phyloP scores from a whole-genome alignment of 495 filamentous ascomycete genomes.

The Aspergillus olivimuriae region DNA sequence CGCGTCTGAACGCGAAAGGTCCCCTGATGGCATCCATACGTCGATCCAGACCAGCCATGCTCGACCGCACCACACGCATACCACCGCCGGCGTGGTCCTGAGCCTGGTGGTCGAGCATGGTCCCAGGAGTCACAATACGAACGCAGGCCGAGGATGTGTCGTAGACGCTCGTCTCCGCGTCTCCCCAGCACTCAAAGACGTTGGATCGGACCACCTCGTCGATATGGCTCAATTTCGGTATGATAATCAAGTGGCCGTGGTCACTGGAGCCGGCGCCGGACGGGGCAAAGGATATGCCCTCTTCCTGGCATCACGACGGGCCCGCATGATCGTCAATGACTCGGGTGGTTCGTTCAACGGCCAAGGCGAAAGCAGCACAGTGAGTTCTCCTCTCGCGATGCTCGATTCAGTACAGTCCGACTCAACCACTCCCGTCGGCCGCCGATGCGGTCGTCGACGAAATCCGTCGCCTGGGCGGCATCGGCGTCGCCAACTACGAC shows the following conservation, averaged over 20 bases:
- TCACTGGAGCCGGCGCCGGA: neutral
- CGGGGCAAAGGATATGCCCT: neutral
- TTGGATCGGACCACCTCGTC: neutral
- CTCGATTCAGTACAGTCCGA: neutral
- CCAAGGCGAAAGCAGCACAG: neutral
- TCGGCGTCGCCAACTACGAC: neutral
- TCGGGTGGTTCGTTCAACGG: neutral
- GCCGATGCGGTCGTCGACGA: neutral
- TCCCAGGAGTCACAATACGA: no score
- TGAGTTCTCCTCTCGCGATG: neutral
- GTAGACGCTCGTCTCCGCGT: no score
- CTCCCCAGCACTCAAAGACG: no score
- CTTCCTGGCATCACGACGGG: neutral
- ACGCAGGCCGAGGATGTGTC: no score
- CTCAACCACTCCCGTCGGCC: neutral
- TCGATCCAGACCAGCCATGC: no score
- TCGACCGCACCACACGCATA: no score
- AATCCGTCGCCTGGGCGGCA: neutral
- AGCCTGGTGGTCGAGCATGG: no score
- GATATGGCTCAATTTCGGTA: neutral
- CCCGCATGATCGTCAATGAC: neutral
- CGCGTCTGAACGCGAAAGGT: no score
- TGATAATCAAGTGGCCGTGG: neutral
- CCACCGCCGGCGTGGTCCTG: no score
- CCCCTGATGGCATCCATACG: no score